phyloP scores from a whole-genome alignment of 805 yeast species.

The Diddensiella transvaalensis region DNA sequence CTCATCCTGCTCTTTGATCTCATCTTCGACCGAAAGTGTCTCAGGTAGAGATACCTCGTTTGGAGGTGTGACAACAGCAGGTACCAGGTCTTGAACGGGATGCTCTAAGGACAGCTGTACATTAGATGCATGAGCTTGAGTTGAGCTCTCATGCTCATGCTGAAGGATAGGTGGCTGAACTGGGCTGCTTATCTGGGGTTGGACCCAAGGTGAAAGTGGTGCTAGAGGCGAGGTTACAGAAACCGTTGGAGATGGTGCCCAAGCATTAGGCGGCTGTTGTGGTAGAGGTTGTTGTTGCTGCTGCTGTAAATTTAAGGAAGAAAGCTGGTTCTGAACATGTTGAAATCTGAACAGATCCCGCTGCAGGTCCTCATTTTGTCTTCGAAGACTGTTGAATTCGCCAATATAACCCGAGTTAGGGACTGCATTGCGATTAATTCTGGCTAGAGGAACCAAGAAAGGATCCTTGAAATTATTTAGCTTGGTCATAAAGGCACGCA shows the following conservation, averaged over 20 bases:
- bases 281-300: slow-evolving; percentile 10
- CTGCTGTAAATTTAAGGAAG: slow-evolving; percentile 6
- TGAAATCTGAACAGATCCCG: slow-evolving; percentile 7
- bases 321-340: background rate
- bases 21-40: too few relatives aligned
- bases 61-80: too few relatives aligned
- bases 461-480: slow-evolving; percentile 55
- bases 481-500: slow-evolving; percentile 50
- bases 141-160: too few relatives aligned
- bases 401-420: background rate
- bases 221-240: slow-evolving; percentile 11
- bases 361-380: slow-evolving; percentile 7
- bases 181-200: slow-evolving; percentile 3
- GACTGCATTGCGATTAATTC: background rate
- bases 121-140: too few relatives aligned
- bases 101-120: too few relatives aligned
- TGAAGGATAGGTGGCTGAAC: too few relatives aligned
- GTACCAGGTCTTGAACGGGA: too few relatives aligned
- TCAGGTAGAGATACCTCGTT: too few relatives aligned
- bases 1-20: too few relatives aligned
- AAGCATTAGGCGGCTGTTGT: slow-evolving; percentile 8
- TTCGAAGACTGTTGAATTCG: background rate
- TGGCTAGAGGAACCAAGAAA: slow-evolving; percentile 48
- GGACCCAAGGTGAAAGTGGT: slow-evolving; percentile 18
- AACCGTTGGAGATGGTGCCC: slow-evolving; percentile 9